Evolutionary conservation across 768 basidiomycete species (phyloP).

Genomic region (Tricholoma bakamatsutake): DNA sequence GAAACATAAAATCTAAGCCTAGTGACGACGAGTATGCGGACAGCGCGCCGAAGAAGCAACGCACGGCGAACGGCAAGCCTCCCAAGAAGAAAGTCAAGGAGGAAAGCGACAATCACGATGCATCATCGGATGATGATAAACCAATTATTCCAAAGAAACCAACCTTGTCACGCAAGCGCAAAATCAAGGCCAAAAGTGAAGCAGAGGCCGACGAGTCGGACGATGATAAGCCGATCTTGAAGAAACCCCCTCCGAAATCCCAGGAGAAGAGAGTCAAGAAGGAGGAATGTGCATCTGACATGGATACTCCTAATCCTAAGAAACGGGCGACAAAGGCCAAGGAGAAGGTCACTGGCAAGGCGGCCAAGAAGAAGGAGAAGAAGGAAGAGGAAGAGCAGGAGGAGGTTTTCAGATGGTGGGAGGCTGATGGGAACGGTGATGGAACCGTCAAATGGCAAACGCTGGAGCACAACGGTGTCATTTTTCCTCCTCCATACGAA

Average conservation of each 20-base stretch:
- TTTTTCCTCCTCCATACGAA: constrained; percentile 94
- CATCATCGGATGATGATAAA: constrained; percentile 32
- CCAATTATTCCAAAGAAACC: constrained; percentile 33
- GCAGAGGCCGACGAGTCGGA: constrained; percentile 36
- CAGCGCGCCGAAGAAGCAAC: constrained; percentile 42
- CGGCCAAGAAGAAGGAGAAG: constrained; percentile 41
- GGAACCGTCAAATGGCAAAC: constrained; percentile 88
- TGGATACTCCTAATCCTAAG: constrained; percentile 40
- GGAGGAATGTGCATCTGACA: constrained; percentile 39
- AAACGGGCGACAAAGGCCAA: constrained; percentile 37
- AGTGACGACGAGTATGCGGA: constrained; percentile 26
- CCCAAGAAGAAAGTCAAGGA: constrained; percentile 65
- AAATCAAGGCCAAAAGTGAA: constrained; percentile 47
- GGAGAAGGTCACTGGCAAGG: constrained; percentile 35
- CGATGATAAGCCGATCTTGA: constrained; percentile 36
- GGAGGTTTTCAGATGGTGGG: constrained; percentile 85
- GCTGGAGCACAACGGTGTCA: constrained; percentile 90
- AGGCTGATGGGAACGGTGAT: constrained; percentile 66
- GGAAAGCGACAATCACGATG: constrained; percentile 24
- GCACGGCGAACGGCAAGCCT: constrained; percentile 43
- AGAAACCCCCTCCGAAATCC: constrained; percentile 41
- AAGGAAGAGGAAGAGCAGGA: constrained; percentile 67
- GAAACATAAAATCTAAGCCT: constrained; percentile 29
- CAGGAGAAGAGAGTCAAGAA: constrained; percentile 50
- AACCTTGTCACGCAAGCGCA: constrained; percentile 33